Evolutionary conservation across 345 rosid species (phyloP), one percentile per base, ranked within the genome.

Genomic region (Citrus glauca): DNA sequence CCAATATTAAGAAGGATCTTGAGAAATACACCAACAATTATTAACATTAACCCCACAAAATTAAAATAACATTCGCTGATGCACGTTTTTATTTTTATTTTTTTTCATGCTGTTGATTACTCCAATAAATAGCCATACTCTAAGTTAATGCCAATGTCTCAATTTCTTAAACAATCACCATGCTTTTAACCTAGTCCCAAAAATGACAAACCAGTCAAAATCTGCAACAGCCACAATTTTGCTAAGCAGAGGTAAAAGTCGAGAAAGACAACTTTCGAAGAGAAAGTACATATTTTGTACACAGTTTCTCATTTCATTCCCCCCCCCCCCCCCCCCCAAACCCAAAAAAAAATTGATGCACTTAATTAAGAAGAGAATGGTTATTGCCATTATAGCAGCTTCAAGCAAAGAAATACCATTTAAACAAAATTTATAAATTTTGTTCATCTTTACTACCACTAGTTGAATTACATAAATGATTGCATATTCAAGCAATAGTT

Each of bases 81-180:
- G 7, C 38, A 30, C 22, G 7, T 30, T 33, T 50, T 50, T 38
- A 33, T 37, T 50, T 16, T n/a, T 30, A 9, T 13, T 19, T 45
- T 2, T 45, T 11, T 45, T 63, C 48, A 22, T 22, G 33, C 19
- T n/a, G 48, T 13, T 50, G n/a, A 65, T n/a, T 64, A 48, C 30
- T 48, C 78, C 5, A 32, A n/a, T 27, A 62, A 45, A 27, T 17
- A 50, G 13, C 35, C 64, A 22, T 2, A n/a, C 62, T 50, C 24
- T 45, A 32, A 7, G 8, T 30, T 32, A 20, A 19, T 6, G 42
- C 16, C 71, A 45, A 30, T 4, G 13, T 64, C 45, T 50, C 62
- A 45, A 65, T 45, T 32, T 30, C 71, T 50, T 42, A 75, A 50
- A 75, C 63, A 62, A 48, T 75, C 63, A 32, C 64, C 42, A 16